These are phyloP conservation scores for Phytophthora ohioensis DNA, from an alignment of 352 stramenopile species.

Conservation along the genomic window DNA sequence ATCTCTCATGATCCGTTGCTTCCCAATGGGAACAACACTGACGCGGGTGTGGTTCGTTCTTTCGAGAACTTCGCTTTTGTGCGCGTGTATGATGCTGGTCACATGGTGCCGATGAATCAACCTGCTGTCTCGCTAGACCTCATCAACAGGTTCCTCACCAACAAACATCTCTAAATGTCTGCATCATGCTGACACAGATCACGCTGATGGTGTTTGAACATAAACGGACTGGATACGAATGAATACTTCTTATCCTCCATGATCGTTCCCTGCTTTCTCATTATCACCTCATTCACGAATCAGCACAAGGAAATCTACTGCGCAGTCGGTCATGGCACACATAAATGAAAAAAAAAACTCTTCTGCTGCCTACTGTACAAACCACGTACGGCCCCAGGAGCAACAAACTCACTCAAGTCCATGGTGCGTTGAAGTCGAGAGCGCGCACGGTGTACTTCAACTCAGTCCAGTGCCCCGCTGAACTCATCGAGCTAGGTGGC, in stretches of 20 bases:
- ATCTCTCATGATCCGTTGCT: constrained; percentile 41
- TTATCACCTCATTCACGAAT: constrained; percentile 6
- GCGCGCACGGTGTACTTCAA: no score
- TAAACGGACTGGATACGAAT: constrained; percentile 4
- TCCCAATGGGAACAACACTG: constrained; percentile 20
- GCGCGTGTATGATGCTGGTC: constrained; percentile 57
- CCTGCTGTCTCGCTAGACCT: constrained; percentile 52
- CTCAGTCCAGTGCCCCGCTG: no score
- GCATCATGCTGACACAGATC: no score
- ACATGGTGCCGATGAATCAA: constrained; percentile 68
- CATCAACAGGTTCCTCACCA: constrained; percentile 62
- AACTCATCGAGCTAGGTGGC: no score
- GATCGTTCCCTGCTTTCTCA: neutral
- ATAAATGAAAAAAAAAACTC: constrained; percentile 11
- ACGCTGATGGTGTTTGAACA: neutral
- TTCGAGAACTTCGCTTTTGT: constrained; percentile 61
- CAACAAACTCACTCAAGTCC: no score
- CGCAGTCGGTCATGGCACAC: neutral
- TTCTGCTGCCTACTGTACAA: constrained; percentile 1
- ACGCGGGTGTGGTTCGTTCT: constrained; percentile 46
- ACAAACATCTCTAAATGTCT: constrained; percentile 24
- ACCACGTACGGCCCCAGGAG: neutral
- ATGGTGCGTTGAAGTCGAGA: no score
- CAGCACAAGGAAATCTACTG: neutral
- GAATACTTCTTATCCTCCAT: neutral